Base-by-base conservation (phyloP, 2,329 filamentous ascomycete genomes). In the Colletotrichum cordylinicola region DNA sequence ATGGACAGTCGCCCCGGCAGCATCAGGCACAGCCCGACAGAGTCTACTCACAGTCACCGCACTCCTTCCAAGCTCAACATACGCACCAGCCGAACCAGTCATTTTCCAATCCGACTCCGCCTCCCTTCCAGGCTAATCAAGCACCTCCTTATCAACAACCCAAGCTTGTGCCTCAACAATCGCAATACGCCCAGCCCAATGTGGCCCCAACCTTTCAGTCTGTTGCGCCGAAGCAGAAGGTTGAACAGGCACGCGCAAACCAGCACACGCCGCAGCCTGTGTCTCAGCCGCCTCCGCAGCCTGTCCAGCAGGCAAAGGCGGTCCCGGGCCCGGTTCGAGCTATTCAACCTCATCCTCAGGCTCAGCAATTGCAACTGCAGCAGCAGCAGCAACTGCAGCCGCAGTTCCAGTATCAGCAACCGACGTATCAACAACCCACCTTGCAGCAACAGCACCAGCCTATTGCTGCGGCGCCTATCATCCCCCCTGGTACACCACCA, bases 1-100 rank as follows among this genome's bases (percentile, higher is more conserved):
- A 82, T 60, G 81, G 83, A 16, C 79, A 79, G 55, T 60, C 80
- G 78, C 76, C 80, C 73, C 69, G 78, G 73, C 75, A 78, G 31
- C 56, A 78, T n/a, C 71, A 77, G 55, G 68, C 77, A 24, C 64
- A 75, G 52, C 69, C 72, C n/a, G 75, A 77, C 6, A 68, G 69
- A 33, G 58, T 69, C 27, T 78, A 73, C 66, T 72, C 75, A 12
- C 75, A 77, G 18, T 77, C 77, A 15, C 77, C 77, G 6, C 77
- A 77, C 39, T 52, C 76, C 9, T 78, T 68, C n/a, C 75, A 73
- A 27, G 52, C 64, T 13, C 74, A 75, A 15, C 75, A 70, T 16
- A 31, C 55, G 15, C 69, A 70, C 21, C 74, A 74, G 31, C 76
- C 77, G 37, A 68, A 70, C 58, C 76, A 74, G 35, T 18, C 37